Evolutionary conservation across 2,329 filamentous ascomycete species (phyloP), one percentile per base, ranked within the genome.

Genomic region (Fusarium beomiforme): DNA sequence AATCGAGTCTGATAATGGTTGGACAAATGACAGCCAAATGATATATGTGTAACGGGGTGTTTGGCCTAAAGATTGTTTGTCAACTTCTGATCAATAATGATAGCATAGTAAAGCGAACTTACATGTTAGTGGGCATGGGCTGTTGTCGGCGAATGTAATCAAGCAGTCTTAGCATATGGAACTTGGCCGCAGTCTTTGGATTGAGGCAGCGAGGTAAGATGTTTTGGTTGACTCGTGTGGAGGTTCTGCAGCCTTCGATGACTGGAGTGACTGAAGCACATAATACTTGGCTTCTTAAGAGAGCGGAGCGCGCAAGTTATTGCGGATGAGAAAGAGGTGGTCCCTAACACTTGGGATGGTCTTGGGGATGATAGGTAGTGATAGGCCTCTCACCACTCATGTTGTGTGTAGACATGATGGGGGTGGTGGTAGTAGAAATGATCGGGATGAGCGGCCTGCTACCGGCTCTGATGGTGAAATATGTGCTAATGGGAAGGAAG

Each of bases 201-300:
- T 41, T n/a, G n/a, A 13, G 19, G 10, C 29, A 14, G n/a, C 14
- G n/a, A n/a, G n/a, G n/a, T 41, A 12, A 21, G 19, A 41, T 41
- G 37, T 8, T 41, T 12, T 12, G n/a, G 13, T 41, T 11, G 12
- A n/a, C 37, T 41, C 13, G 13, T 7, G 10, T 41, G 6, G 19
- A 21, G 12, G 19, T 10, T 37, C 10, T 14, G n/a, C 37, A 7
- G n/a, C 8, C n/a, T 41, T 12, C 5, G 13, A 7, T 21, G n/a
- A 13, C 6, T 12, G 37, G 6, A 41, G n/a, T 13, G 12, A 41
- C n/a, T 21, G 13, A 13, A 21, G 37, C 12, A 8, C n/a, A 21
- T 29, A 7, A n/a, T 13, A 21, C 0, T 21, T 8, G n/a, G n/a
- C 1, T 41, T n/a, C 3, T 21, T n/a, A n/a, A n/a, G 12, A 21